Conservation (phyloP, 2,329 filamentous ascomycete genomes). For the Pestalotiopsis sp. region DNA sequence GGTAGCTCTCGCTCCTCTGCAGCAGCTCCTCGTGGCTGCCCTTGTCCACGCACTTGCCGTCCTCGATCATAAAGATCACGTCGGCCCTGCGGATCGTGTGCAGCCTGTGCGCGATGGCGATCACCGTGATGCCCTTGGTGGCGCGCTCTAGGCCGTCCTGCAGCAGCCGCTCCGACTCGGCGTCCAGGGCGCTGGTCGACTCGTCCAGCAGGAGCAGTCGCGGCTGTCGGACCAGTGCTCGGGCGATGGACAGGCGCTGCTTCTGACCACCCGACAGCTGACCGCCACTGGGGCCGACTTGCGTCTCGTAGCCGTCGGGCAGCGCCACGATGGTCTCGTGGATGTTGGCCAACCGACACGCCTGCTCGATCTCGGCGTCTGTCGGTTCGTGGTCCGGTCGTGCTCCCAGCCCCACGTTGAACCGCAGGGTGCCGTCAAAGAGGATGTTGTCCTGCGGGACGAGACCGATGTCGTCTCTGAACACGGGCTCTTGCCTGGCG, state of each 20-base stretch:
- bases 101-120: slow-evolving; percentile 59
- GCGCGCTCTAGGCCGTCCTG: slow-evolving; percentile 65
- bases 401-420: slow-evolving; percentile 57
- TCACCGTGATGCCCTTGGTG: slow-evolving; percentile 53
- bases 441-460: slow-evolving; percentile 60
- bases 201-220: slow-evolving; percentile 78
- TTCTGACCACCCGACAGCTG: slow-evolving; percentile 77
- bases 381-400: slow-evolving; percentile 55
- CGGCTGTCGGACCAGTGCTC: slow-evolving; percentile 71
- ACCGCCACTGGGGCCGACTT: slow-evolving; percentile 70
- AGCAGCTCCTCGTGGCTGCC: slow-evolving; percentile 56
- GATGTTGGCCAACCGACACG: slow-evolving; percentile 68
- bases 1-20: slow-evolving; percentile 51
- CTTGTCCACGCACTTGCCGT: slow-evolving; percentile 50
- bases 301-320: slow-evolving; percentile 66
- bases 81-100: slow-evolving; percentile 58
- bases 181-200: slow-evolving; percentile 76
- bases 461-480: slow-evolving; percentile 54
- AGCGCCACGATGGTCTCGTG: slow-evolving; percentile 65
- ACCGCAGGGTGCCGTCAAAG: slow-evolving; percentile 55
- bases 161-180: slow-evolving; percentile 65
- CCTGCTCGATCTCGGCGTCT: slow-evolving; percentile 63
- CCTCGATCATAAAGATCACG: slow-evolving; percentile 58
- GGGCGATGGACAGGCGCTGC: slow-evolving; percentile 76
- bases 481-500: slow-evolving; percentile 39